Base-by-base conservation (phyloP, 768 basidiomycete species). In the Kwoniella sp. region DNA sequence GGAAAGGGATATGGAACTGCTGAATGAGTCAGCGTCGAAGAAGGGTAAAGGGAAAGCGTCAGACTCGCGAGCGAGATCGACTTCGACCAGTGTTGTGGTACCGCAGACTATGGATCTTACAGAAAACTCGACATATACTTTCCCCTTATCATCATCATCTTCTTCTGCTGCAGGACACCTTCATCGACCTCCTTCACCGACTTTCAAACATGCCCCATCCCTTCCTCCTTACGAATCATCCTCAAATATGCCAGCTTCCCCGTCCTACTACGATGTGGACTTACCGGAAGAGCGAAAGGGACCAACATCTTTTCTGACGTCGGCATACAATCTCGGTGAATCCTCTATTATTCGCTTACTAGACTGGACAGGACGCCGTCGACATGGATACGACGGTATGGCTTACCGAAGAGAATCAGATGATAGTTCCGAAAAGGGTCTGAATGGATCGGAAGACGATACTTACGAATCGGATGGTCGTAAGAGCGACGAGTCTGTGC, bases 41-140 rank as follows among this genome's bases (percentile, higher is more conserved):
- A 27, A 60, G 51, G 22, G 57, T 27, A 36, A 57, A 54, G 27
- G 27, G n/a, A 61, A 68, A 40, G 59, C 58, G 26, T 55, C 46
- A 6, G 65, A 68, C 24, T 68, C 58, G 27, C 50, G 75, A 47
- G 75, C 70, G 8, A 64, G 75, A 50, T 70, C 75, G 12, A 77
- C 75, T 7, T 72, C 70, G 27, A 77, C 75, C 1, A 70, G 68
- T 52, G 51, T 76, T 15, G 74, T 72, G 52, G 55, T 67, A 7
- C 74, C 67, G 10, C 61, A 64, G 21, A 47, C 27, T 3, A 52
- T 44, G 17, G 26, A 48, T 25, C 22, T 62, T 21, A 55, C 54
- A 24, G 51, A 61, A 24, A 54, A 62, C 29, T 62, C 60, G 12
- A 62, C 60, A 15, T 62, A 62, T 27, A 50, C 54, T 19, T 56